These are phyloP conservation scores for Fusarium robinianum DNA, from an alignment of 2,329 filamentous ascomycete genomes.

Conservation along the genomic window DNA sequence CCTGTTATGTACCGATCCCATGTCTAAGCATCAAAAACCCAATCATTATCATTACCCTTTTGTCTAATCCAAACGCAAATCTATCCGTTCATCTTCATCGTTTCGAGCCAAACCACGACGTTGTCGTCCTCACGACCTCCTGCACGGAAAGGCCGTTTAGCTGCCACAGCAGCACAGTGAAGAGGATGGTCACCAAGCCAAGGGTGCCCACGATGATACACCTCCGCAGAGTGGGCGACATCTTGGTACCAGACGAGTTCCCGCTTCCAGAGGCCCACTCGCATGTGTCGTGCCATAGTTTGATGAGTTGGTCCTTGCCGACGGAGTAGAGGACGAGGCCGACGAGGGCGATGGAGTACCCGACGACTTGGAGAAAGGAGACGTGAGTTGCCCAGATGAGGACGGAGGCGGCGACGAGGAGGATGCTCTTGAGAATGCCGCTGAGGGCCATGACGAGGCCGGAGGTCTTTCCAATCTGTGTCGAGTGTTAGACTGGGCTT, in stretches of 20 bases:
- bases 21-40: no score
- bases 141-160: constrained; percentile 25
- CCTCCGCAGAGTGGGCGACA: constrained; percentile 29
- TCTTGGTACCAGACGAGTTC: constrained; percentile 28
- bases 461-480: constrained; percentile 83
- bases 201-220: constrained; percentile 30
- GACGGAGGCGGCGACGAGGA: constrained; percentile 77
- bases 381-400: constrained; percentile 78
- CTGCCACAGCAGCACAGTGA: constrained; percentile 36
- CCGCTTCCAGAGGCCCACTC: constrained; percentile 33
- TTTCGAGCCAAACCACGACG: constrained; percentile 31
- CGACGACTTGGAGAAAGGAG: constrained; percentile 71
- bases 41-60: constrained; percentile 29
- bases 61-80: constrained; percentile 19
- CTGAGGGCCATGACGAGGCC: constrained; percentile 84
- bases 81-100: constrained; percentile 14
- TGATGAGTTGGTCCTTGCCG: constrained; percentile 43
- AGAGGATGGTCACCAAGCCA: constrained; percentile 35
- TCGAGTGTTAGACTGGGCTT: constrained; percentile 17
- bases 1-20: no score
- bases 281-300: constrained; percentile 26
- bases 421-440: constrained; percentile 86
- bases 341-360: constrained; percentile 71
- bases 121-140: constrained; percentile 23
- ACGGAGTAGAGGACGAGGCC: constrained; percentile 57